phyloP scores from a whole-genome alignment of 345 rosid species.

The Rhizophora mangle region DNA sequence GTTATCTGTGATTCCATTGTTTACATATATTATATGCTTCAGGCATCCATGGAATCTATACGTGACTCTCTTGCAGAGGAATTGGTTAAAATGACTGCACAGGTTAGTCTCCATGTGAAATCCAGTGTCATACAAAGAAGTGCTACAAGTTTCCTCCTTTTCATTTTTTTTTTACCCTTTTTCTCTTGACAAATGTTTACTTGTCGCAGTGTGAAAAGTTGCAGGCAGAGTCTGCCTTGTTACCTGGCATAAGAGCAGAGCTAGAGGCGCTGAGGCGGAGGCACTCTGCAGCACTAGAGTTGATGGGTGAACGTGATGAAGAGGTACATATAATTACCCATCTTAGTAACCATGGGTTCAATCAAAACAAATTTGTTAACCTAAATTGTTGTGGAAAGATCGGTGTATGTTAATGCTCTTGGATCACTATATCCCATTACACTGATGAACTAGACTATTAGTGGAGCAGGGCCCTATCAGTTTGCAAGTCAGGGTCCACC shows the following conservation, averaged over 20 bases:
- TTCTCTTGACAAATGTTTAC: conserved; percentile 15
- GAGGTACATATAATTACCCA: conserved; percentile 51
- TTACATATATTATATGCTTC: conserved; percentile 14
- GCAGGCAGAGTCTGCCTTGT: conserved; percentile 58
- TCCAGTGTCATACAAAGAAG: background rate
- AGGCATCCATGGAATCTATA: conserved; percentile 93
- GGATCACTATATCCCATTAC: background rate
- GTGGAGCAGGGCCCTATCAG: background rate
- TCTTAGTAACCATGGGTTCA: conserved; percentile 4
- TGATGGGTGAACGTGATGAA: conserved; percentile 99
- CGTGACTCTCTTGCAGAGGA: conserved; percentile 99
- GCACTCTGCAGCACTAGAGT: conserved; percentile 95
- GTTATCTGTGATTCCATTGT: conserved; percentile 4
- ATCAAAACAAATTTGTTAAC: background rate
- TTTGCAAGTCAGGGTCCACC: background rate
- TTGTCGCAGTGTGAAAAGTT: conserved; percentile 80
- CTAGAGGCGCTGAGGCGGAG: conserved; percentile 88
- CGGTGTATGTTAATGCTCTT: background rate
- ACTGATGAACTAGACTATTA: background rate
- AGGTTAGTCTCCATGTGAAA: conserved; percentile 41
- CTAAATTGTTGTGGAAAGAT: conserved; percentile 1
- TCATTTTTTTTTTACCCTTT: background rate
- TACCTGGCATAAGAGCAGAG: conserved; percentile 87
- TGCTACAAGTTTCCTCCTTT: background rate
- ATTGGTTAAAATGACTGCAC: conserved; percentile 89